Percentiles rank a stretch among this genome's conserved stretches.
Conservation (phyloP, 1,284 basidiomycete species). For the Rhodotorula glutinis region DNA sequence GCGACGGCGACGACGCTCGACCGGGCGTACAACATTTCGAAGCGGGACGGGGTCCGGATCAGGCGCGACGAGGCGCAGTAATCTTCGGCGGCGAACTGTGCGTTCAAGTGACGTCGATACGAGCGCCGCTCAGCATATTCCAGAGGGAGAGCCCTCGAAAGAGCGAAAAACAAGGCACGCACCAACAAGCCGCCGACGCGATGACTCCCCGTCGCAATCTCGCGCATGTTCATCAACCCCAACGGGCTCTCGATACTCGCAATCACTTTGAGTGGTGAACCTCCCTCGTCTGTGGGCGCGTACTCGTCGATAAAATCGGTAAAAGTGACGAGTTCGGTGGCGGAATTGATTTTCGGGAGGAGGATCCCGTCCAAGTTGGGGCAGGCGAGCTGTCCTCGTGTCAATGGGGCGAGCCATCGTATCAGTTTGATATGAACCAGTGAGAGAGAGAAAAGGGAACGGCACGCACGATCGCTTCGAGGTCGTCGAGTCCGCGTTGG, state of each 20-base stretch:
- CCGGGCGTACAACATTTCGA: conserved; percentile 79
- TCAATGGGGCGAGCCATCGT: too few species aligned
- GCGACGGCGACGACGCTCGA: conserved; percentile 78
- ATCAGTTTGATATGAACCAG: not conserved
- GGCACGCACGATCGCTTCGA: conserved; percentile 61
- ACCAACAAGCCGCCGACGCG: conserved; percentile 27
- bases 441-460: not conserved
- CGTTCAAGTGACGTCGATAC: too few species aligned
- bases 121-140: too few species aligned
- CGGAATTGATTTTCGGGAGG: conserved; percentile 40
- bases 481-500: conserved; percentile 67
- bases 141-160: not conserved
- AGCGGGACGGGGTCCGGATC: conserved; percentile 67
- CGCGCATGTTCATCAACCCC: conserved; percentile 35
- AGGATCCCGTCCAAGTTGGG: conserved; percentile 33
- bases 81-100: conserved; percentile 83
- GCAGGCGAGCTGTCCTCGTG: conserved; percentile 14
- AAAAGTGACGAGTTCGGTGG: conserved; percentile 32
- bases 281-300: not conserved
- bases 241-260: conserved; percentile 40
- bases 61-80: conserved; percentile 81
- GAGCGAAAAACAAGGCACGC: not conserved
- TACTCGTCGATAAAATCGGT: conserved; percentile 12
- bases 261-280: conserved; percentile 20
- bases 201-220: conserved; percentile 21